phyloP scores from a whole-genome alignment of 495 filamentous ascomycete species.

The Lophium mytilinum region DNA sequence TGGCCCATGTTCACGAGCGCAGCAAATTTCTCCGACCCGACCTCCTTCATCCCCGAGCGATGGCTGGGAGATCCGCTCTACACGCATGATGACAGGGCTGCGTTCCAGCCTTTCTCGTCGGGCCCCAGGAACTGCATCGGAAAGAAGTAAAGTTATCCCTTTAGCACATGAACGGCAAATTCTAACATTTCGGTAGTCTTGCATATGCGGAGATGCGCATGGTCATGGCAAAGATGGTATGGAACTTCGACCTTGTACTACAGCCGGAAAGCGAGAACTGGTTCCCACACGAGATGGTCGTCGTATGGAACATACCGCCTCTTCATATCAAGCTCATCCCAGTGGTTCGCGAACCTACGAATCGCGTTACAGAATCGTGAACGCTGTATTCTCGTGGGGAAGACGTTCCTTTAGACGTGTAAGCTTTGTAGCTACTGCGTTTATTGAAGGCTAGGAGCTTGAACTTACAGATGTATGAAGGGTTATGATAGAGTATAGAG shows the following conservation, averaged over 20 bases:
- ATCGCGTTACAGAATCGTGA: too few species aligned
- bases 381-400: too few species aligned
- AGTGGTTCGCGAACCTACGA: not conserved
- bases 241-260: conserved; percentile 2
- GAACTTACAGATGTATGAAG: too few species aligned
- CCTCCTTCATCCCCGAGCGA: conserved; percentile 15
- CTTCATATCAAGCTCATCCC: not conserved
- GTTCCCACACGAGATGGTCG: not conserved
- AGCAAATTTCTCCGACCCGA: not conserved
- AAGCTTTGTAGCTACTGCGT: too few species aligned
- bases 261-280: not conserved
- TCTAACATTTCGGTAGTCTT: not conserved
- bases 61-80: not conserved
- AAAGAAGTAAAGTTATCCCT: not conserved
- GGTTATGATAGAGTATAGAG: too few species aligned
- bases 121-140: not conserved
- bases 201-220: conserved; percentile 2
- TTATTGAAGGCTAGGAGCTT: too few species aligned
- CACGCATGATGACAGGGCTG: not conserved
- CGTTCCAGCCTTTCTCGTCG: not conserved
- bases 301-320: not conserved
- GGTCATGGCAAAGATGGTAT: not conserved
- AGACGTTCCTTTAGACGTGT: too few species aligned
- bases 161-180: not conserved
- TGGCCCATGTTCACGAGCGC: not conserved